Evolutionary conservation across 2,329 filamentous ascomycete genomes (phyloP), one percentile per base, ranked within the genome.

Genomic region (Cryphonectria japonica): DNA sequence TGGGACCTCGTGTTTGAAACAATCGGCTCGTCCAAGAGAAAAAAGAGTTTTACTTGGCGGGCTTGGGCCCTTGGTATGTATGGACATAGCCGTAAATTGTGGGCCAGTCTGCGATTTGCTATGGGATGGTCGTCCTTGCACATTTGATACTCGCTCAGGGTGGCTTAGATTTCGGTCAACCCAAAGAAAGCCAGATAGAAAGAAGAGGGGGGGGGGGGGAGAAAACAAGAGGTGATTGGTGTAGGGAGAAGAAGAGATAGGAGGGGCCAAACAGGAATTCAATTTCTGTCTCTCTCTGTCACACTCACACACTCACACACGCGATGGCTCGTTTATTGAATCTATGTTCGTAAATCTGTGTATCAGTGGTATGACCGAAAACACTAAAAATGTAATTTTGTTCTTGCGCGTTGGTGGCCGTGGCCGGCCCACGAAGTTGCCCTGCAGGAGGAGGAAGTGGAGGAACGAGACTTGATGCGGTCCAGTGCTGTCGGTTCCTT

Each of bases 141-240:
- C 29, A 59, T 13, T 59, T 59, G 54, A 59, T 59, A 57, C 52
- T 57, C 52, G 54, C 29, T 59, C 54, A 16, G 54, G 54, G 54
- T 59, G 54, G 54, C 54, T 59, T 32, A 59, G 54, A 59, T 59
- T 13, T 22, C 26, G 29, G 26, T 8, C 54, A 29, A 29, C 29
- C 54, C 14, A 26, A 14, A 19, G 16, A 32, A 3, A 59, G 26
- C 7, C 1, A 8, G 9, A 2, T 7, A 6, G 5, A 50, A 3
- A 19, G 19, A 22, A 22, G 7, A 22, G 4, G 14, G 22, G n/a
- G 13, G 29, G 26, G 3, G 29, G 26, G n/a, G 16, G 14, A 32
- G 11, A 8, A 32, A 50, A 50, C n/a, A 50, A 50, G 6, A 46
- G 43, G 52, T 29, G 26, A 19, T 29, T 32, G 26, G 54, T 59